A percentile compares a stretch with the other conserved stretches of the same genome.
phyloP scores from a whole-genome alignment of 345 rosid species.

The Melaleuca alternifolia region DNA sequence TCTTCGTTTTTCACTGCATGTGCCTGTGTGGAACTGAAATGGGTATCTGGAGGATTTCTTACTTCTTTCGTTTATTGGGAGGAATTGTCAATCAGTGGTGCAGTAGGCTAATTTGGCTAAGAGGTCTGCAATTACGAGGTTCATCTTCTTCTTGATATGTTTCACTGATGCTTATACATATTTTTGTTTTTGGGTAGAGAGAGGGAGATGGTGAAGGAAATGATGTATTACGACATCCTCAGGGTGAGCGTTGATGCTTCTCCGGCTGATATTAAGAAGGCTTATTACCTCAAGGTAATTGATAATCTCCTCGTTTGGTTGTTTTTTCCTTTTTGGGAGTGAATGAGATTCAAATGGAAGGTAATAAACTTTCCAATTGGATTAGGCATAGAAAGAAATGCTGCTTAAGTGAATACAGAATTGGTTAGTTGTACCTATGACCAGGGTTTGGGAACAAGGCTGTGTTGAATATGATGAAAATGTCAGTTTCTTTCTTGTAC shows the following conservation, averaged over 20 bases:
- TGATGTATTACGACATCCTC: constrained; percentile 57
- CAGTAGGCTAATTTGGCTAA: neutral
- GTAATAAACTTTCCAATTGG: neutral
- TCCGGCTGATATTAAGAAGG: no score
- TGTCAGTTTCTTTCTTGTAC: neutral
- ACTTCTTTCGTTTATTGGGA: neutral
- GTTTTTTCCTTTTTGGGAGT: neutral
- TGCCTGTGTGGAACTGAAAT: neutral
- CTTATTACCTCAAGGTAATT: constrained; percentile 74
- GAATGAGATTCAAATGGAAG: neutral
- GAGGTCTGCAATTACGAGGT: neutral
- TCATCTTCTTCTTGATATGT: neutral
- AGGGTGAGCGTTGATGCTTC: constrained; percentile 62
- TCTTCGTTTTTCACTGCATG: neutral
- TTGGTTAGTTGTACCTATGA: neutral
- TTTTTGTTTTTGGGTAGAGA: neutral
- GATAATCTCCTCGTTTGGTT: neutral
- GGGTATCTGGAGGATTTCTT: neutral
- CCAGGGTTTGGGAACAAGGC: no score
- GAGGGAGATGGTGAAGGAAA: constrained; percentile 56
- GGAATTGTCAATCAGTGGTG: neutral
- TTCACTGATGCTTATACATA: neutral
- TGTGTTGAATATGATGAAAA: no score
- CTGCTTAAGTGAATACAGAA: neutral
- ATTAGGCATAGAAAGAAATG: neutral